A percentile compares a stretch with the other conserved stretches of the same genome.
These are phyloP conservation scores for Mycena galericulata DNA, from an alignment of 768 basidiomycete genomes.

Conservation along the genomic window DNA sequence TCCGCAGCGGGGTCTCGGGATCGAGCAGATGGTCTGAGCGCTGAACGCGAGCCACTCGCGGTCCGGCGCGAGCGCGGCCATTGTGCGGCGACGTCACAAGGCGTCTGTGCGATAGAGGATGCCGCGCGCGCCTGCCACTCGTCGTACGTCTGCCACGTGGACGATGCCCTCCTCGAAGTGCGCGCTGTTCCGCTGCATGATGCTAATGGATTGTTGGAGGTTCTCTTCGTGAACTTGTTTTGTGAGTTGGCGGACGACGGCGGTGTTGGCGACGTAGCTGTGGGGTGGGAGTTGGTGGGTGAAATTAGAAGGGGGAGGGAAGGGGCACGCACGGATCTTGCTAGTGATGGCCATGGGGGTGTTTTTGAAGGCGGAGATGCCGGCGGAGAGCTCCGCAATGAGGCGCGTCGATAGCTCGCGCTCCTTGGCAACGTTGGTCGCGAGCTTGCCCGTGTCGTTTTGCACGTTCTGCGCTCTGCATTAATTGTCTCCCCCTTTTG, in stretches of 20 bases:
- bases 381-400: conserved; percentile 88
- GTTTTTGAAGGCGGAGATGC: conserved; percentile 94
- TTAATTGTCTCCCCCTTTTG: neutral
- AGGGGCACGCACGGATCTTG: conserved; percentile 81
- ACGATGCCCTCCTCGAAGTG: conserved; percentile 98
- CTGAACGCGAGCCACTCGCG: conserved; percentile 97
- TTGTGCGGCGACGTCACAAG: conserved; percentile 76
- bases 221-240: conserved; percentile 98
- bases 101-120: conserved; percentile 77
- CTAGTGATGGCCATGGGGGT: conserved; percentile 88
- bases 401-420: conserved; percentile 87
- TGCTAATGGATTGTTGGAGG: conserved; percentile 96
- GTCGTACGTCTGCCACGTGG: conserved; percentile 96
- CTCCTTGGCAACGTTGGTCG: conserved; percentile 91
- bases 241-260: conserved; percentile 83
- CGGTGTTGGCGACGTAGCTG: conserved; percentile 76
- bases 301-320: too few species aligned
- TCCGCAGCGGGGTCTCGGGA: conserved; percentile 94
- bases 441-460: conserved; percentile 92
- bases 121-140: conserved; percentile 93
- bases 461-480: conserved; percentile 77
- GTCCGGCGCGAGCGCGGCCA: conserved; percentile 86
- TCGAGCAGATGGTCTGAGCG: conserved; percentile 95
- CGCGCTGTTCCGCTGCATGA: conserved; percentile 97
- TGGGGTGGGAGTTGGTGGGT: conserved; percentile 5